Evolutionary conservation across 441 rosid genomes (phyloP).

Genomic region (Populus hybrid): DNA sequence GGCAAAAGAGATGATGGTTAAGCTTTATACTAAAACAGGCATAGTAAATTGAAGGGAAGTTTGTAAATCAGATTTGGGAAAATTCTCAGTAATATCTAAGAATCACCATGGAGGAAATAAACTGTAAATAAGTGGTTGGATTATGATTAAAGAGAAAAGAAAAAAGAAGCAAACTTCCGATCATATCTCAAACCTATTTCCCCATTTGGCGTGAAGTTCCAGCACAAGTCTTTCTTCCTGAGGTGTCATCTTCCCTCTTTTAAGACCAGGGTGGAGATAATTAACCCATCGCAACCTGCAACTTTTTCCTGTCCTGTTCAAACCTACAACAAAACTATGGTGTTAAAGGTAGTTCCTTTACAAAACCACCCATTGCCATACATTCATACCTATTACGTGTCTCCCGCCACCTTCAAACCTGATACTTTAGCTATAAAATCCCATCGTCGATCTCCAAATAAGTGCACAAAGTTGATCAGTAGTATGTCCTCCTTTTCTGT

Average conservation of each 20-base stretch:
- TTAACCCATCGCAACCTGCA: slow-evolving; percentile 99
- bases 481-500: slow-evolving; percentile 88
- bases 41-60: background rate
- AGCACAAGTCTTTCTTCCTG: slow-evolving; percentile 89
- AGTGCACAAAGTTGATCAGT: slow-evolving; percentile 79
- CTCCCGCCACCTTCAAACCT: slow-evolving; percentile 99
- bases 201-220: slow-evolving; percentile 91
- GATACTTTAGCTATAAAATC: slow-evolving; percentile 97
- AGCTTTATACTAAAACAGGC: background rate
- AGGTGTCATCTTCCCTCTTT: slow-evolving; percentile 87
- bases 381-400: slow-evolving; percentile 62
- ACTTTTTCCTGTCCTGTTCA: slow-evolving; percentile 98
- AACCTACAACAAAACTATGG: slow-evolving; percentile 82
- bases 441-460: slow-evolving; percentile 97
- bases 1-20: background rate
- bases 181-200: slow-evolving; percentile 69
- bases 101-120: background rate
- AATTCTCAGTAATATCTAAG: background rate
- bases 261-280: slow-evolving; percentile 94
- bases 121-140: background rate
- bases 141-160: background rate
- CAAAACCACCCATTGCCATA: slow-evolving; percentile 48
- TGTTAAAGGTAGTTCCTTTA: slow-evolving; percentile 53
- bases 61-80: background rate
- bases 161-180: background rate